Conservation (phyloP, 2,329 filamentous ascomycete genomes). For the Laburnicola sp. region DNA sequence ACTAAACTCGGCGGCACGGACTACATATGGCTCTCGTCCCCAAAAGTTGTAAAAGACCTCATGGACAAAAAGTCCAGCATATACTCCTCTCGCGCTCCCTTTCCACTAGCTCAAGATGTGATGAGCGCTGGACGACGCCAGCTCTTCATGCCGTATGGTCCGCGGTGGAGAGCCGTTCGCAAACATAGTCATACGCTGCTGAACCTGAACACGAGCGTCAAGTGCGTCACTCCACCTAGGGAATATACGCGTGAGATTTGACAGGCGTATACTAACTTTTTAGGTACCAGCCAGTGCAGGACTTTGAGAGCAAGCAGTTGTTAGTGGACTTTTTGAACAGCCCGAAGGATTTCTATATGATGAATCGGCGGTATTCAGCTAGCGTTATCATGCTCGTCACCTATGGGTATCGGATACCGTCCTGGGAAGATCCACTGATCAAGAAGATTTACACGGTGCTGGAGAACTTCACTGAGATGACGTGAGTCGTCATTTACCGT, state of each 20-base stretch:
- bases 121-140: slow-evolving; percentile 55
- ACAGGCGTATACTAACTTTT: too few relatives aligned
- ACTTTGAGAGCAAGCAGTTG: slow-evolving; percentile 53
- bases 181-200: slow-evolving; percentile 39
- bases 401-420: slow-evolving; percentile 41
- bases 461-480: slow-evolving; percentile 39
- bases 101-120: slow-evolving; percentile 44
- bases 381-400: slow-evolving; percentile 41
- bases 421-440: slow-evolving; percentile 38
- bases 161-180: slow-evolving; percentile 44
- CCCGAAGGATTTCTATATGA: slow-evolving; percentile 35
- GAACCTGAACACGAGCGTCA: slow-evolving; percentile 33
- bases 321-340: slow-evolving; percentile 48
- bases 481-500: slow-evolving; percentile 5
- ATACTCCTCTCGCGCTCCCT: slow-evolving; percentile 52
- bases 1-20: slow-evolving; percentile 48
- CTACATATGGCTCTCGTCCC: slow-evolving; percentile 50
- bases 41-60: slow-evolving; percentile 57
- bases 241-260: too few relatives aligned
- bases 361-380: slow-evolving; percentile 39
- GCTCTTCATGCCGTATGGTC: slow-evolving; percentile 48
- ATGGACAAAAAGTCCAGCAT: slow-evolving; percentile 58
- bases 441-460: slow-evolving; percentile 38
- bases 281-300: slow-evolving; percentile 48
- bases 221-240: neutral